phyloP scores from a whole-genome alignment of 1,284 basidiomycete genomes.

The Apiotrichum sp. region DNA sequence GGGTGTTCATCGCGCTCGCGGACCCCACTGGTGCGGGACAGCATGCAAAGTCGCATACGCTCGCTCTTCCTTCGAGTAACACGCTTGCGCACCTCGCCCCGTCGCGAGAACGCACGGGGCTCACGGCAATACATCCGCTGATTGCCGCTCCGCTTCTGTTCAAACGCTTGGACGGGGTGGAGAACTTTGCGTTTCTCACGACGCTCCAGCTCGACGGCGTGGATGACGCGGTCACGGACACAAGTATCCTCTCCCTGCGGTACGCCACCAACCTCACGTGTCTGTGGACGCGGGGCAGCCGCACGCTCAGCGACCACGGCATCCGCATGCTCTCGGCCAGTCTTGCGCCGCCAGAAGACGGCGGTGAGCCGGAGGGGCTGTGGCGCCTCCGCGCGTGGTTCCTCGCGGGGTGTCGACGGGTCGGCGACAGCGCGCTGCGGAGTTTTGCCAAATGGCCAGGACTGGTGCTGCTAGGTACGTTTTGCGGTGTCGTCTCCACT shows the following conservation, averaged over 20 bases:
- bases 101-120: neutral
- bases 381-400: conserved; percentile 30
- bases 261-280: conserved; percentile 32
- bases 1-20: conserved; percentile 24
- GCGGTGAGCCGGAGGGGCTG: conserved; percentile 17
- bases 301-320: conserved; percentile 26
- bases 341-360: conserved; percentile 10
- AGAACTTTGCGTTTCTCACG: conserved; percentile 23
- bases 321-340: conserved; percentile 26
- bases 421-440: conserved; percentile 29
- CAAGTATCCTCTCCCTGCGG: conserved; percentile 21
- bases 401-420: conserved; percentile 17
- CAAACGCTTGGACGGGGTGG: neutral
- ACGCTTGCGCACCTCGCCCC: conserved; percentile 21
- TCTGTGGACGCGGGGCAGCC: conserved; percentile 30
- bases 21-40: conserved; percentile 19
- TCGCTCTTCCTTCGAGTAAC: conserved; percentile 20
- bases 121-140: conserved; percentile 27
- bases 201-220: conserved; percentile 29
- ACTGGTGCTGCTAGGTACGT: conserved; percentile 32
- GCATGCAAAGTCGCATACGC: conserved; percentile 9
- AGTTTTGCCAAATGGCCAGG: conserved; percentile 35
- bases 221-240: conserved; percentile 24
- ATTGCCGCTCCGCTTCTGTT: conserved; percentile 26
- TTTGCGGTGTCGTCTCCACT: neutral